Base-by-base conservation (phyloP, 2,329 filamentous ascomycete genomes). In the Amauroascus niger region DNA sequence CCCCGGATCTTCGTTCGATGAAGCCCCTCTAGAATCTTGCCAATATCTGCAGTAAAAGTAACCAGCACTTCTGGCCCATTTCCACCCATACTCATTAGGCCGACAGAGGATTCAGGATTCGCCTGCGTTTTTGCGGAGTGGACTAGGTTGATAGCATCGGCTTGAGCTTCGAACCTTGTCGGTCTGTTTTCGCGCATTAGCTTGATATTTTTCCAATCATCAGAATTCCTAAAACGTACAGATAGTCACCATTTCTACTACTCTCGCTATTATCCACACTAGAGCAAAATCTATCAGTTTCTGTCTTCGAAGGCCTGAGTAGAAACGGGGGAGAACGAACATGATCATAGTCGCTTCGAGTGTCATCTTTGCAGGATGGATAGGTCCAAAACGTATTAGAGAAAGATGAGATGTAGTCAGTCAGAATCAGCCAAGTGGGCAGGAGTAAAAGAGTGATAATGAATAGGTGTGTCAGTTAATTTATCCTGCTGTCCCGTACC, bases 261-360 rank as follows among this genome's bases (percentile, higher is more conserved):
- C 87, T 90, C 77, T 98, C 93, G 77, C 90, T 96, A 79, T 97
- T 98, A 80, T 98, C 93, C 67, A 97, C 88, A 71, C 82, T 84
- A 63, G 57, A 55, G 18, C 28, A 53, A 59, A 24, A 50, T 54
- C 50, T 37, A 60, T 65, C 59, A 64, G 63, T 53, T 54, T 50
- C 56, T 43, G 24, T 54, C 26, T 37, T 32, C 32, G 24, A 22
- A 46, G 48, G 39, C 32, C 37, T 24, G 13, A 24, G 26, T n/a
- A n/a, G 49, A 30, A 22, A 37, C 8, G 49, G 24, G 37, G 11
- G 37, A 30, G 26, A 58, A 69, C 71, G 54, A 59, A 74, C 79
- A 97, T 84, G 72, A 98, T 88, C 90, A 98, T 97, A 59, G 95
- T 94, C 76, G 93, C 94, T 83, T 98, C 93, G 74, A 98, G 84